Percentiles rank a stretch among this genome's conserved stretches.
Conservation (phyloP, 106 monocot species). For the Chionographis japonica region DNA sequence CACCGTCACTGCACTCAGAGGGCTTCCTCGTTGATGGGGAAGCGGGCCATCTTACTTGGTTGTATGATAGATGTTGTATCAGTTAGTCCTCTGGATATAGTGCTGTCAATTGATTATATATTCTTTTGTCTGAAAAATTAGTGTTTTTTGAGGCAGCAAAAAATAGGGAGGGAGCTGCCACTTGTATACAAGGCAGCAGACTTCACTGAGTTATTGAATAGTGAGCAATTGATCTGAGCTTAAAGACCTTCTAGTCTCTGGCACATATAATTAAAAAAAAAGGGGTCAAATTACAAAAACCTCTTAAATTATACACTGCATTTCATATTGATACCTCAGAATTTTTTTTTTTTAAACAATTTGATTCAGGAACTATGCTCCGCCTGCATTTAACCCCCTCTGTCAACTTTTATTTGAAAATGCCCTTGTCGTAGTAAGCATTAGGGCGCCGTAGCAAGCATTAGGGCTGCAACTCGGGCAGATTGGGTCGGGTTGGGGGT, state of each 20-base stretch:
- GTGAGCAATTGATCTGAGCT: not conserved
- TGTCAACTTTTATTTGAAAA: too few relatives aligned
- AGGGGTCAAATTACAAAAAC: too few relatives aligned
- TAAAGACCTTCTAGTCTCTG: not conserved
- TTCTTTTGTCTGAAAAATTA: constrained; percentile 8
- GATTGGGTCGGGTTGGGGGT: too few relatives aligned
- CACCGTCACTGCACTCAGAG: too few relatives aligned
- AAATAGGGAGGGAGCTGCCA: not conserved
- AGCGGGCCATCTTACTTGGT: not conserved
- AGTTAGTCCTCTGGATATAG: not conserved
- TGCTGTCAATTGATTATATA: constrained; percentile 10
- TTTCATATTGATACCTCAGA: too few relatives aligned
- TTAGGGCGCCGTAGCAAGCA: too few relatives aligned
- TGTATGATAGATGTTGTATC: constrained; percentile 23
- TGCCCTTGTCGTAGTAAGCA: too few relatives aligned
- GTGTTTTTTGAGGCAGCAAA: not conserved
- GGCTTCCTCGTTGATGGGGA: not conserved
- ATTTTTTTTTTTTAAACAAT: too few relatives aligned
- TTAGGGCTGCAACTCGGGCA: too few relatives aligned
- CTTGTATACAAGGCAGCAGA: not conserved
- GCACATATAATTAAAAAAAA: not conserved
- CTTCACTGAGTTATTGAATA: not conserved
- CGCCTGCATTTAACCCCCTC: too few relatives aligned
- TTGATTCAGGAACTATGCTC: too few relatives aligned
- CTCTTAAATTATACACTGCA: too few relatives aligned